Evolutionary conservation across 192 early-diverging fungal species (phyloP), one percentile per base, ranked within the genome.

Genomic region (Umbelopsis sp.): DNA sequence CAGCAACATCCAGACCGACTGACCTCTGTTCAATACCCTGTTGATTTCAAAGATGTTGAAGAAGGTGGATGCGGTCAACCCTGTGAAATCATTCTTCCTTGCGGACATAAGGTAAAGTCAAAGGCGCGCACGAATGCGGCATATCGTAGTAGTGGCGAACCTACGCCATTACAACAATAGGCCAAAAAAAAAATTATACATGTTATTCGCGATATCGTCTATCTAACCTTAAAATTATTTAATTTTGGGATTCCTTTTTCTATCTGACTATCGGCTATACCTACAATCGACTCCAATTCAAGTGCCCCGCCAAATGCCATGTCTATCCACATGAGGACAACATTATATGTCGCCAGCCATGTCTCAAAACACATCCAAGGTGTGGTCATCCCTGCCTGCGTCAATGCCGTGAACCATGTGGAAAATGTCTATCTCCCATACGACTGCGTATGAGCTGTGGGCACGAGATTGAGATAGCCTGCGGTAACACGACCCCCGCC

Each of bases 31-130:
- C 79, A 70, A 20, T 80, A 80, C 32, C 81, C 82, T 47, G 69
- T 82, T 7, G 84, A 85, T 31, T 85, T 85, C 62, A 70, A 77
- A 20, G 56, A 71, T 12, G 84, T 85, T 0, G 66, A 85, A 47
- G 69, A 81, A 16, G 84, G 84, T 53, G 84, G 84, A 0, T 86
- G 84, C 49, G 69, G 70, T 7, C 74, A 54, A 21, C 78, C 77
- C 24, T 86, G 84, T 47, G 71, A 66, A 20, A 73, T 62, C 11
- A 31, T 49, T 1, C 53, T 86, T 20, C 71, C 72, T 11, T 77
- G 74, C 38, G 83, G 82, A 7, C 76, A 72, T 20, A 31, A 74
- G 73, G 80, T 74, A 74, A 71, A 20, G 20, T 25, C n/a, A n/a
- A n/a, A n/a, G n/a, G n/a, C n/a, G n/a, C n/a, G n/a, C n/a, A n/a